Percentiles rank a stretch among this genome's conserved stretches.
These are phyloP conservation scores for Venturia pyrina DNA, from an alignment of 2,329 filamentous ascomycete genomes.

Conservation along the genomic window DNA sequence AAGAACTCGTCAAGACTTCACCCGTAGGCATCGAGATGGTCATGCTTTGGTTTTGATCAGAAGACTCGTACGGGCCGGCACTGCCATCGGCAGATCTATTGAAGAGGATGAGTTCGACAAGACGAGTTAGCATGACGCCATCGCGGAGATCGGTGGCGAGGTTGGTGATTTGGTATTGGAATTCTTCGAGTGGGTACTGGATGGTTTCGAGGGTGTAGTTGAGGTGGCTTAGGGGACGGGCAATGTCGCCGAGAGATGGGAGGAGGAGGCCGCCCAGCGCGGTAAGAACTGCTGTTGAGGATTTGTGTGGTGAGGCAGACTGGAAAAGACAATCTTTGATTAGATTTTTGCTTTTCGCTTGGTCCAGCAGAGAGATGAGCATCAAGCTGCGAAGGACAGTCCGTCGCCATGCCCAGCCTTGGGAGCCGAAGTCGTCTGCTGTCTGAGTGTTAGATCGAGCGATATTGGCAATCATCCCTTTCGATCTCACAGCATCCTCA, in stretches of 20 bases:
- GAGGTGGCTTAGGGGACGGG: constrained; percentile 44
- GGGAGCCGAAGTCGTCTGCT: constrained; percentile 30
- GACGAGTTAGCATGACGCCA: constrained; percentile 47
- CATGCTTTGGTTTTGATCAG: constrained; percentile 31
- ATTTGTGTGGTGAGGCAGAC: constrained; percentile 42
- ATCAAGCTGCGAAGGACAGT: constrained; percentile 49
- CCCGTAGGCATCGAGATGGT: constrained; percentile 37
- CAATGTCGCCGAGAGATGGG: constrained; percentile 49
- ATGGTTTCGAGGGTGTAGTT: constrained; percentile 44
- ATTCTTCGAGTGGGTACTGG: constrained; percentile 50
- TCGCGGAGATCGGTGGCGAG: constrained; percentile 53
- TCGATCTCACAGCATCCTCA: constrained; percentile 40
- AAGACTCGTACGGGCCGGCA: constrained; percentile 9
- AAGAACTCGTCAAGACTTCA: constrained; percentile 31
- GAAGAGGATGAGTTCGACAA: constrained; percentile 44
- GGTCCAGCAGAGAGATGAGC: constrained; percentile 50
- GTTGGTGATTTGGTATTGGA: constrained; percentile 47
- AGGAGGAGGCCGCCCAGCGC: constrained; percentile 44
- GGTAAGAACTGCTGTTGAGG: constrained; percentile 43
- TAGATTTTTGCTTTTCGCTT: constrained; percentile 33
- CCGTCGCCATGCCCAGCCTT: constrained; percentile 42
- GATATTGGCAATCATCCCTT: constrained; percentile 28
- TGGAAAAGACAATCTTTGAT: constrained; percentile 41
- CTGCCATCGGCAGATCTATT: constrained; percentile 14
- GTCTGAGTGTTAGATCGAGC: constrained; percentile 23